Evolutionary conservation across 345 rosid genomes (phyloP), one percentile per base, ranked within the genome.

Genomic region (Salix udensis): DNA sequence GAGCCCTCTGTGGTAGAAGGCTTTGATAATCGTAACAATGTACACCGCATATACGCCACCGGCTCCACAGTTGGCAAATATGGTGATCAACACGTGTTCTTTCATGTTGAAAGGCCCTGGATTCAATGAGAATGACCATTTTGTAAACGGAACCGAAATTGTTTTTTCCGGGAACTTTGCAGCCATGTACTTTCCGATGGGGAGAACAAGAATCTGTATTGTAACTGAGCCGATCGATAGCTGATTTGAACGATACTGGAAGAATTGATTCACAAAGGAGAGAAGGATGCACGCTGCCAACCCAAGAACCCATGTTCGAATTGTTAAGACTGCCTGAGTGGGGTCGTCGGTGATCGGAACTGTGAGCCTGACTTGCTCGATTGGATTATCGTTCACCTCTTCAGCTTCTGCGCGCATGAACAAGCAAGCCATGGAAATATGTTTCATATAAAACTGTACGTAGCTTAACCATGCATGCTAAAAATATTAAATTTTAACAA

Each of bases 101-200:
- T 88, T 88, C 70, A 86, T 2, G 48, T 67, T 82, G 80, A 86
- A 86, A 0, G 89, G 91, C 36, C 91, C 91, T 0, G 91, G 90
- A 85, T 87, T 87, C 75, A 88, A 15, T 3, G 90, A 79, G 73
- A 87, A 87, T 0, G 82, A 77, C 88, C 88, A 88, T n/a, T 72
- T 76, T 1, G 86, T 83, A 21, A 81, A 71, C 0, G 88, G 88
- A 5, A 88, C 8, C 10, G 5, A 6, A 5, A 85, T 7, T 6
- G 50, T 36, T 18, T 16, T 79, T 0, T 64, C 24, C 0, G 88
- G 88, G 34, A 88, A 79, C 1, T 77, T 5, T 19, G 84, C 77
- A 48, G 86, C 86, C 91, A 86, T 82, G 0, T 86, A 77, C 69
- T 77, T 80, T n/a, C 91, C 91, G 0, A 82, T 4, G 11, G 89